Conservation (phyloP, 2,329 filamentous ascomycete genomes). For the Aspergillus sp. region DNA sequence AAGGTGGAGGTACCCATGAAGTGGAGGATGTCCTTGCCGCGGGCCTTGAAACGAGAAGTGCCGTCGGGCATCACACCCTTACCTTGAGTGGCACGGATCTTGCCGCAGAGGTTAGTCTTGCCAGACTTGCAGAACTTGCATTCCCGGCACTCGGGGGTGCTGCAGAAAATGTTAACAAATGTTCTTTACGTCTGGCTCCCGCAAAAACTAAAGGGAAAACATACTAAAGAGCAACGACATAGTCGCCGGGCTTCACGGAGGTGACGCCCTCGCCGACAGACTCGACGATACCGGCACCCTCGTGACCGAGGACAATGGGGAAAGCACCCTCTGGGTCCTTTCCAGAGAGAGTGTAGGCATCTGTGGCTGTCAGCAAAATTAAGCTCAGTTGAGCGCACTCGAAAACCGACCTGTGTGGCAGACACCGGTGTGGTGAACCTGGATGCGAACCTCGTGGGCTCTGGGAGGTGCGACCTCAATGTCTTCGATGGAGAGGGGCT, state of each 20-base stretch:
- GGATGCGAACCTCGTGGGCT: constrained; percentile 92
- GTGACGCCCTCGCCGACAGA: constrained; percentile 94
- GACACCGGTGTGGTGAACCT: constrained; percentile 97
- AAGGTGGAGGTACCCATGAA: constrained; percentile 99
- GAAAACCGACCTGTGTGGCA: constrained; percentile 79
- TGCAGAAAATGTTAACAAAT: constrained; percentile 69
- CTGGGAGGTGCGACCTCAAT: constrained; percentile 86
- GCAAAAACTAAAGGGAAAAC: constrained; percentile 26
- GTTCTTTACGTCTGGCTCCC: constrained; percentile 3
- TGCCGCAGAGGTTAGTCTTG: constrained; percentile 98
- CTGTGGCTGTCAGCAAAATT: constrained; percentile 41
- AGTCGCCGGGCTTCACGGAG: constrained; percentile 88
- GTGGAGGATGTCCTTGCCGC: constrained; percentile 91
- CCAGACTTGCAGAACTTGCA: constrained; percentile 99
- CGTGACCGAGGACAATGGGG: constrained; percentile 84
- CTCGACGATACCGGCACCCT: constrained; percentile 89
- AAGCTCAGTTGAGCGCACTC: not conserved
- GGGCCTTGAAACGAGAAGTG: constrained; percentile 89
- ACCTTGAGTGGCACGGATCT: constrained; percentile 96
- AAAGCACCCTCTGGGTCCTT: constrained; percentile 97
- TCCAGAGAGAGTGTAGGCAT: constrained; percentile 91
- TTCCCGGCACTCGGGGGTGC: constrained; percentile 93
- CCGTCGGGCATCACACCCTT: constrained; percentile 97
- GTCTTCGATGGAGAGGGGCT: constrained; percentile 85
- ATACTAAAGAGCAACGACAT: constrained; percentile 85